These are phyloP conservation scores for Clavispora phyllophila DNA, from an alignment of 805 yeast species.

Conservation along the genomic window DNA sequence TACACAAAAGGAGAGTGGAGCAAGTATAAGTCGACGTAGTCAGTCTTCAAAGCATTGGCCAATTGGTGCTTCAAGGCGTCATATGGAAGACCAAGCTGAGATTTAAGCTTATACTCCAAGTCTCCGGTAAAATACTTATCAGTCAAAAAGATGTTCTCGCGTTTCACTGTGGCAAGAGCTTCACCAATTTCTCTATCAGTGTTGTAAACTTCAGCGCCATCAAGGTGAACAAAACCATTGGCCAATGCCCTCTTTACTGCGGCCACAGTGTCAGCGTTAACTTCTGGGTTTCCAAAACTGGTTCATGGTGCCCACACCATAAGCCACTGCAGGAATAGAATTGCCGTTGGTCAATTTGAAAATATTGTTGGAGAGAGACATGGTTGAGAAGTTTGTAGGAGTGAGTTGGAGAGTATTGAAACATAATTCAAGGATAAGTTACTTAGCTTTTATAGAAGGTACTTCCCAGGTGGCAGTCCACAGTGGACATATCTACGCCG, in stretches of 20 bases:
- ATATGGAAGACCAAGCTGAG: conserved; percentile 27
- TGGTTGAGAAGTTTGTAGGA: not conserved
- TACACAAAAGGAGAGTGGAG: conserved; percentile 42
- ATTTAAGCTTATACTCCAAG: conserved; percentile 6
- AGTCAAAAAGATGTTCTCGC: conserved; percentile 51
- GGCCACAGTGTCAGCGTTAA: conserved; percentile 33
- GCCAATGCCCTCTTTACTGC: conserved; percentile 42
- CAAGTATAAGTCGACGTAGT: conserved; percentile 51
- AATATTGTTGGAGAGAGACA: conserved; percentile 15
- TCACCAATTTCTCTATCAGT: conserved; percentile 54
- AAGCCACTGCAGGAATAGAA: conserved; percentile 43
- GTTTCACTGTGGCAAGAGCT: conserved; percentile 41
- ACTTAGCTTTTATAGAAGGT: too few species aligned
- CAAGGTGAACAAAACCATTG: conserved; percentile 55
- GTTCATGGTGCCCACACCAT: conserved; percentile 49
- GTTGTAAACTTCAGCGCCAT: conserved; percentile 59
- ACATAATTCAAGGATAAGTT: too few species aligned
- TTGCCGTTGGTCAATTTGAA: conserved; percentile 30
- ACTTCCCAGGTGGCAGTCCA: too few species aligned
- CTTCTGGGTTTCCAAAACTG: conserved; percentile 19
- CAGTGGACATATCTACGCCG: too few species aligned
- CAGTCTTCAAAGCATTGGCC: conserved; percentile 30
- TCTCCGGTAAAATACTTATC: conserved; percentile 43
- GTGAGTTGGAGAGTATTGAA: not conserved
- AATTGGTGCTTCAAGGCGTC: conserved; percentile 38